phyloP scores from a whole-genome alignment of 2,329 filamentous ascomycete genomes.

The Aspergillus sp. region DNA sequence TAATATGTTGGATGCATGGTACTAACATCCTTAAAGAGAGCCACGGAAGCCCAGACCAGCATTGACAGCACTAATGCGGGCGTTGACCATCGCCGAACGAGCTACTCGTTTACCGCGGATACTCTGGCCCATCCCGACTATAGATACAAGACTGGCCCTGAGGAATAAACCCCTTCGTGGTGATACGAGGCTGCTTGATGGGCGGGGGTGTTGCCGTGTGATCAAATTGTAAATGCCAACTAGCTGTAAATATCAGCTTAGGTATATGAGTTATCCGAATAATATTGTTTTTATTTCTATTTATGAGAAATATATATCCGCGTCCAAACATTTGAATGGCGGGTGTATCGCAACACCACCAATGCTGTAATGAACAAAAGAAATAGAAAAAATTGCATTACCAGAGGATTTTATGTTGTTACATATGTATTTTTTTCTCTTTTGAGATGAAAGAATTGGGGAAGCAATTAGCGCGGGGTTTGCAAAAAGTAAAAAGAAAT shows the following conservation, averaged over 20 bases:
- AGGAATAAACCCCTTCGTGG: background rate
- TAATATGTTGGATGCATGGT: no score
- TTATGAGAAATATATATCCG: background rate
- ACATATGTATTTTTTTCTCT: no score
- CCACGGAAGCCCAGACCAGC: background rate
- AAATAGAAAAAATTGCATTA: no score
- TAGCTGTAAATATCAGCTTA: no score
- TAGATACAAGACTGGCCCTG: background rate
- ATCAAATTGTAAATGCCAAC: background rate
- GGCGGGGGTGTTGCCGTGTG: background rate
- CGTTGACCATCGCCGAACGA: constrained; percentile 3
- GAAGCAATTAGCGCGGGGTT: no score
- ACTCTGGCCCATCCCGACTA: constrained; percentile 4
- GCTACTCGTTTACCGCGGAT: constrained; percentile 8
- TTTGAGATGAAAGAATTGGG: no score
- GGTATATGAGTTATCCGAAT: no score
- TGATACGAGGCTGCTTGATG: background rate
- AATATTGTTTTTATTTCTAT: background rate
- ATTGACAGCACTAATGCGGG: constrained; percentile 8
- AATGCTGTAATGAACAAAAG: no score
- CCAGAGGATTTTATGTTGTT: no score
- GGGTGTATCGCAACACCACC: no score
- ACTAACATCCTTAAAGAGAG: background rate
- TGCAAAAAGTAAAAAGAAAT: background rate
- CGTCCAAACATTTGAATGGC: background rate